These are phyloP conservation scores for Yamadazyma endophytica DNA, from an alignment of 805 yeast genomes.

Conservation along the genomic window DNA sequence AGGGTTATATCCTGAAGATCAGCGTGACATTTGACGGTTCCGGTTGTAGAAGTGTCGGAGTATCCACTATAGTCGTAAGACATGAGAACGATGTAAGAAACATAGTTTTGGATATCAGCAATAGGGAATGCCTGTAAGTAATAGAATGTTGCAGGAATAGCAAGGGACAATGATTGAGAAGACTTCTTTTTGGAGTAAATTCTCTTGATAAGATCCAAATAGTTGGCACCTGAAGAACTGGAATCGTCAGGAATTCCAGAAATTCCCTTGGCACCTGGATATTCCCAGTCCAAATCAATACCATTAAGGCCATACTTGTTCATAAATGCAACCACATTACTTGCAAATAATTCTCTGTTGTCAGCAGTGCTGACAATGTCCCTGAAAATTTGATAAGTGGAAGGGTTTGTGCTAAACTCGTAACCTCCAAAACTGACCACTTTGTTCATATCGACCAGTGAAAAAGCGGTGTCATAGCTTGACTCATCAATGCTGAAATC, in stretches of 20 bases:
- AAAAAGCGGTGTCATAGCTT: no score
- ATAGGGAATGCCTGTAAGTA: slow-evolving; percentile 15
- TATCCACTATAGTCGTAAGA: slow-evolving; percentile 15
- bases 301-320: slow-evolving; percentile 14
- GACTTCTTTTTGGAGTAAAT: slow-evolving; percentile 10
- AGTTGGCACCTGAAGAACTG: slow-evolving; percentile 10
- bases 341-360: slow-evolving; percentile 12
- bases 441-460: slow-evolving; percentile 10
- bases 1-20: slow-evolving; percentile 7
- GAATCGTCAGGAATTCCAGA: slow-evolving; percentile 13
- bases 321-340: slow-evolving; percentile 11
- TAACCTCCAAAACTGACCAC: slow-evolving; percentile 16
- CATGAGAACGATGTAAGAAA: slow-evolving; percentile 16
- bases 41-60: slow-evolving; percentile 1
- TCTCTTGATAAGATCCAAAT: slow-evolving; percentile 10
- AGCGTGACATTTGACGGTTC: slow-evolving; percentile 13
- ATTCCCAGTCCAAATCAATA: slow-evolving; percentile 19
- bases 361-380: slow-evolving; percentile 7
- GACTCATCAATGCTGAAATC: slow-evolving; percentile 9
- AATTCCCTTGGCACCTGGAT: slow-evolving; percentile 12
- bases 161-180: slow-evolving; percentile 13
- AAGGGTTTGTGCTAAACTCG: slow-evolving; percentile 12
- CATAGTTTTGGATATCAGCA: slow-evolving; percentile 11
- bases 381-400: slow-evolving; percentile 11
- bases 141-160: slow-evolving; percentile 15